phyloP scores from a whole-genome alignment of 2,329 filamentous ascomycete genomes.

The Fusarium sp. region DNA sequence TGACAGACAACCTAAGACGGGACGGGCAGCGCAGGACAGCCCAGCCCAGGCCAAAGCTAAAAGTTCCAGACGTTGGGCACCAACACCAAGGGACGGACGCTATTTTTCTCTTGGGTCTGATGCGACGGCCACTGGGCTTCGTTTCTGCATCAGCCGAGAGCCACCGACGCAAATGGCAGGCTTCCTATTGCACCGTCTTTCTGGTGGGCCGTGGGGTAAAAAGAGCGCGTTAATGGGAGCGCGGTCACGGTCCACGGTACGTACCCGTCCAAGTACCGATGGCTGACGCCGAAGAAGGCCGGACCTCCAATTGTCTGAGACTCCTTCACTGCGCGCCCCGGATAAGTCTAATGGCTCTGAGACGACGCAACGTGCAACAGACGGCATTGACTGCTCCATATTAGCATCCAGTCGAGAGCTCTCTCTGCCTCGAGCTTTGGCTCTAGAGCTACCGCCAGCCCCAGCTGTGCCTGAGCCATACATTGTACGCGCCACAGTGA shows the following conservation, averaged over 20 bases:
- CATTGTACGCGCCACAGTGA: slow-evolving; percentile 22
- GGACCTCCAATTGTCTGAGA: neutral
- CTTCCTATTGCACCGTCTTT: slow-evolving; percentile 43
- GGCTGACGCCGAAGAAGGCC: slow-evolving; percentile 9
- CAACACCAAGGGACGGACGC: slow-evolving; percentile 46
- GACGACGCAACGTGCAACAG: slow-evolving; percentile 26
- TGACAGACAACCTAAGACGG: neutral
- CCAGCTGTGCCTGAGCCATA: slow-evolving; percentile 15
- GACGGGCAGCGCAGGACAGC: too few relatives aligned
- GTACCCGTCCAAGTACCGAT: slow-evolving; percentile 20
- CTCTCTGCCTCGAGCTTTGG: slow-evolving; percentile 12
- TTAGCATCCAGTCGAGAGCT: slow-evolving; percentile 2
- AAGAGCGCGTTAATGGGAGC: slow-evolving; percentile 17
- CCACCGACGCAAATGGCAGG: slow-evolving; percentile 39
- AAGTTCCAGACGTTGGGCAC: slow-evolving; percentile 43
- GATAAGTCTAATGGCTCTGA: slow-evolving; percentile 5
- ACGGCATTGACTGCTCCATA: slow-evolving; percentile 21
- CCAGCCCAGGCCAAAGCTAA: slow-evolving; percentile 20
- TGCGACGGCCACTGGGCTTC: slow-evolving; percentile 31
- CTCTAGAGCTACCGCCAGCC: slow-evolving; percentile 1
- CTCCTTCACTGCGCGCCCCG: slow-evolving; percentile 3
- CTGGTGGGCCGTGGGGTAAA: slow-evolving; percentile 37
- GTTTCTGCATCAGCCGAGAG: slow-evolving; percentile 42
- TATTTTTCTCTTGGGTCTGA: slow-evolving; percentile 31
- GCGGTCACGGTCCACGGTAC: neutral